These are phyloP conservation scores for Cokeromyces recurvatus DNA, from an alignment of 371 early-diverging fungal genomes.

Conservation along the genomic window DNA sequence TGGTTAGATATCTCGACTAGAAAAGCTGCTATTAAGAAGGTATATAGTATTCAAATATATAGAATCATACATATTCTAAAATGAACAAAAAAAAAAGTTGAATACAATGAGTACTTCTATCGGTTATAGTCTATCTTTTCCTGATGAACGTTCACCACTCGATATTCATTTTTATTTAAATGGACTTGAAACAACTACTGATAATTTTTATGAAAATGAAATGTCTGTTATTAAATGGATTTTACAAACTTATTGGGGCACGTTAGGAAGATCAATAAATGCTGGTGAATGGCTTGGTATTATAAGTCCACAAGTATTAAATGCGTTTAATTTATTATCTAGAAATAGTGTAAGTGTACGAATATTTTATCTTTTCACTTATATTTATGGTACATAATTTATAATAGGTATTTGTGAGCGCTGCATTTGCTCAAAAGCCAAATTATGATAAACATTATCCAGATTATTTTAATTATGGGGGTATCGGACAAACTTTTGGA, in stretches of 20 bases:
- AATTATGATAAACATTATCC: constrained; percentile 41
- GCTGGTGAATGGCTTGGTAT: constrained; percentile 38
- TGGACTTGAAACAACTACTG: constrained; percentile 18
- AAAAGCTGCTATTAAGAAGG: constrained; percentile 46
- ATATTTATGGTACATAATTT: constrained; percentile 28
- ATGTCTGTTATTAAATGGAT: constrained; percentile 26
- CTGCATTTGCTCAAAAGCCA: constrained; percentile 54
- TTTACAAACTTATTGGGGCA: constrained; percentile 21
- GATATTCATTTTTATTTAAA: constrained; percentile 39
- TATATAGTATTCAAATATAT: constrained; percentile 7
- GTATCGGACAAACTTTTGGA: constrained; percentile 56
- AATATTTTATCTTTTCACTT: background rate
- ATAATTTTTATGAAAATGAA: constrained; percentile 48
- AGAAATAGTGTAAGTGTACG: constrained; percentile 15
- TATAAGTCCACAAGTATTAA: constrained; percentile 45
- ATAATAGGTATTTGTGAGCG: constrained; percentile 58
- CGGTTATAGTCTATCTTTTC: constrained; percentile 46
- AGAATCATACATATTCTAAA: background rate
- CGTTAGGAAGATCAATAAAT: constrained; percentile 35
- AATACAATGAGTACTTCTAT: constrained; percentile 26
- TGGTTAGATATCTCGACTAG: constrained; percentile 57
- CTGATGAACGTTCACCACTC: constrained; percentile 42
- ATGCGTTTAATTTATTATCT: constrained; percentile 32
- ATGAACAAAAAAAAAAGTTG: too few species aligned
- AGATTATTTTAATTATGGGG: constrained; percentile 57